These are phyloP conservation scores for Rhodotorula graminis DNA, from an alignment of 768 basidiomycete genomes.

Conservation along the genomic window DNA sequence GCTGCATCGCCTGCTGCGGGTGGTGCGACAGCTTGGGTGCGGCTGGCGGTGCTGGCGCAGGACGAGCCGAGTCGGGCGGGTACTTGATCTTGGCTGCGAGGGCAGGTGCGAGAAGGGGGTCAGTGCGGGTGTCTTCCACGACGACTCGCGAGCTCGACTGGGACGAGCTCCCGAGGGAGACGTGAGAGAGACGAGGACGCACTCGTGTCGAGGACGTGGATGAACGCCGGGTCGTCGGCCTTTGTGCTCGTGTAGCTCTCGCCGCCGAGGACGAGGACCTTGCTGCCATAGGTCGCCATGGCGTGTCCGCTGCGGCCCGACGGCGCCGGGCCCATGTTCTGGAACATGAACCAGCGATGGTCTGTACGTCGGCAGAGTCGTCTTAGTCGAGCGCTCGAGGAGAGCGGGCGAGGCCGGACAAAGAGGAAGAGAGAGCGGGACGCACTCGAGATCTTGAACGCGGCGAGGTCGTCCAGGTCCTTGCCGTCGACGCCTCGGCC, in stretches of 20 bases:
- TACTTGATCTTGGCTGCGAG: conserved; percentile 89
- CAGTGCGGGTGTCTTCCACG: no score
- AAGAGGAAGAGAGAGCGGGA: conserved; percentile 35
- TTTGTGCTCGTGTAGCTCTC: conserved; percentile 66
- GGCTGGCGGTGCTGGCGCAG: neutral
- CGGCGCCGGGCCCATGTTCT: conserved; percentile 97
- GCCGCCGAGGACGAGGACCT: conserved; percentile 89
- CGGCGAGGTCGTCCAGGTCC: conserved; percentile 86
- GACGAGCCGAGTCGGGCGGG: conserved; percentile 55
- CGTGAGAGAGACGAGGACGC: conserved; percentile 46
- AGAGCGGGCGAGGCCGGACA: neutral
- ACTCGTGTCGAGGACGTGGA: conserved; percentile 97
- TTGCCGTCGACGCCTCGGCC: conserved; percentile 95
- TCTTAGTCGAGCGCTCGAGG: neutral
- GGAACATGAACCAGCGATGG: conserved; percentile 99
- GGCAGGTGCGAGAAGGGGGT: conserved; percentile 53
- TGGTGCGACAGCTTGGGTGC: neutral
- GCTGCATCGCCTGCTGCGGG: neutral
- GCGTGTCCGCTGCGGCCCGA: conserved; percentile 90
- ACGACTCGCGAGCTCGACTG: conserved; percentile 59
- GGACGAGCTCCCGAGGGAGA: conserved; percentile 50
- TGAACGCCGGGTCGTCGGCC: conserved; percentile 69
- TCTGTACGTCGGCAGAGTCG: conserved; percentile 52
- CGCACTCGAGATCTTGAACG: conserved; percentile 95
- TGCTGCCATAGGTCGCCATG: conserved; percentile 87